Base-by-base conservation (phyloP, 148 eudicot genomes). In the Agrostemma githago region DNA sequence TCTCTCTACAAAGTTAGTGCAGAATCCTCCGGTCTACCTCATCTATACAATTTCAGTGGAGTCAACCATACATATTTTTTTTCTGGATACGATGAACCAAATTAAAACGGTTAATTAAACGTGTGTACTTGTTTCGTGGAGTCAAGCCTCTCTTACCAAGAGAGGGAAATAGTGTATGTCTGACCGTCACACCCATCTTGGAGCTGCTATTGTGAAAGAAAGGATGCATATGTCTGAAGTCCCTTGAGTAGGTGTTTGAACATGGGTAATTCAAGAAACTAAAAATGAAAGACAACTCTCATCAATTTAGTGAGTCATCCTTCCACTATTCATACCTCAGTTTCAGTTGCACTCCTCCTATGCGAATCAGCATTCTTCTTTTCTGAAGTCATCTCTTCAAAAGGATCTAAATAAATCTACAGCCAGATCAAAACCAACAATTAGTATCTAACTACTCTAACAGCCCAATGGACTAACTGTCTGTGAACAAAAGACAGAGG, bases 321-420 rank as follows among this genome's bases (percentile, higher is more conserved):
- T 40, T 54, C 53, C 66, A 57, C 70, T 40, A 21, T 77, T 70
- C 85, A 83, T 87, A 94, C 98, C 81, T 94, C 98, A 76, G 91
- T 80, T 75, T 92, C 97, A 72, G 72, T 85, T 41, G 98, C 98
- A 81, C 98, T 94, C 87, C 97, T 89, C 83, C 98, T 88, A 72
- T 94, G 98, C 81, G 88, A 83, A 76, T 94, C 92, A 54, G 90
- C 91, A 77, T 76, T 84, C 80, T 85, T 87, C 41, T 82, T 89
- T 3, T 83, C 88, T 79, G 79, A 76, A 60, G 77, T 84, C 62
- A 94, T 82, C 82, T 94, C 98, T 80, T 94, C 98, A 83, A 94
- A 94, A 75, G 98, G 98, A 87, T 94, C 98, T 56, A 86, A 44
- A 80, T 77, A 85, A 77, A 89, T 83, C 98, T 94, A 76, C 51